phyloP scores from a whole-genome alignment of 2,329 filamentous ascomycete species.

The Aspergillus spinulosporus region DNA sequence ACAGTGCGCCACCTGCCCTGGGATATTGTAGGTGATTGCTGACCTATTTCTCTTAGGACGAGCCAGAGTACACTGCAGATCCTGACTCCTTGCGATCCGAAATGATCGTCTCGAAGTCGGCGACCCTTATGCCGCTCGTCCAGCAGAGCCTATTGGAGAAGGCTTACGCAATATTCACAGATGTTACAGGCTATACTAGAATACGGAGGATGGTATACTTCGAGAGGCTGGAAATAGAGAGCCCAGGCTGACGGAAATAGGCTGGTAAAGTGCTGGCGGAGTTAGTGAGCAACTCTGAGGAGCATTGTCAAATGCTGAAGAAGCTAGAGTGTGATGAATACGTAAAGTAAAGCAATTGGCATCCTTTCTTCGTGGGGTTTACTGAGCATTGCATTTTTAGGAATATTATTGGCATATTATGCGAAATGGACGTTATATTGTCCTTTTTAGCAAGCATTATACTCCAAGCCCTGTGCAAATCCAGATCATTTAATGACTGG shows the following conservation, averaged over 20 bases:
- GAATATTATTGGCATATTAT: neutral
- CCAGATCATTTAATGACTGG: constrained; percentile 8
- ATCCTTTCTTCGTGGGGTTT: neutral
- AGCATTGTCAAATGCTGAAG: constrained; percentile 5
- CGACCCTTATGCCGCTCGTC: neutral
- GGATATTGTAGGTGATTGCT: neutral
- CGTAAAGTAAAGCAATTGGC: constrained; percentile 3
- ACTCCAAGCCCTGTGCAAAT: constrained; percentile 19
- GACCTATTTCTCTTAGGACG: constrained; percentile 15
- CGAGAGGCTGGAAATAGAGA: neutral
- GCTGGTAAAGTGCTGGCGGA: constrained; percentile 29
- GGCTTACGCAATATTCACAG: constrained; percentile 15
- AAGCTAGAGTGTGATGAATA: neutral
- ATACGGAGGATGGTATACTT: constrained; percentile 24
- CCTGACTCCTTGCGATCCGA: neutral
- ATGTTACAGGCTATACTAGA: neutral
- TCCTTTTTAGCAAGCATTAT: constrained; percentile 25
- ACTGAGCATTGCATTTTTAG: constrained; percentile 3
- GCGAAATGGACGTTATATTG: constrained; percentile 20
- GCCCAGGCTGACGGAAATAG: constrained; percentile 21
- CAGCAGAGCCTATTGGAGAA: constrained; percentile 7
- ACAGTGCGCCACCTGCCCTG: constrained; percentile 15
- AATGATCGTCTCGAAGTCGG: neutral
- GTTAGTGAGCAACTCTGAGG: constrained; percentile 19
- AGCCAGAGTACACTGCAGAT: constrained; percentile 3